Evolutionary conservation across 1,284 basidiomycete genomes (phyloP).

Genomic region (Leccinum pachyderme): DNA sequence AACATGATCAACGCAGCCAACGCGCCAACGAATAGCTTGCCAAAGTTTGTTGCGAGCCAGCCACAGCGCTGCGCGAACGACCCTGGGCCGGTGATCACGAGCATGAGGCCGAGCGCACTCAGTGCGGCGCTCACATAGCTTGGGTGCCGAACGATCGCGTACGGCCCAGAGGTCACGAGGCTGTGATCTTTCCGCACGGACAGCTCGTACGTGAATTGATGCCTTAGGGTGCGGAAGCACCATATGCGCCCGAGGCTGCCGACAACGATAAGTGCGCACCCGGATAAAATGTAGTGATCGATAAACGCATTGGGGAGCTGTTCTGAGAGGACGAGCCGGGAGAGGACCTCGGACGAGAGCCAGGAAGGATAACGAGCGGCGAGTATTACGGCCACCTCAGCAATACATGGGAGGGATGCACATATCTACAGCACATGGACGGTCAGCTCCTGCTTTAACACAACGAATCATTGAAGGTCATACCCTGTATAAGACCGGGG

Average conservation of each 20-base stretch:
- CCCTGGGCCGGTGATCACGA: conserved; percentile 27
- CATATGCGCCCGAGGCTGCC: conserved; percentile 28
- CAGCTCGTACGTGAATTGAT: conserved; percentile 32
- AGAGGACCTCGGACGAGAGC: conserved; percentile 20
- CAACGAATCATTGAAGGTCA: background rate
- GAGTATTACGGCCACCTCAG: conserved; percentile 14
- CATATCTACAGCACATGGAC: background rate
- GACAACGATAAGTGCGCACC: conserved; percentile 14
- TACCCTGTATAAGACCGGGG: background rate
- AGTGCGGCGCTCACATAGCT: conserved; percentile 25
- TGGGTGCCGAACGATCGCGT: conserved; percentile 13
- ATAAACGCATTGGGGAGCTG: conserved; percentile 14
- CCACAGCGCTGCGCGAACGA: conserved; percentile 23
- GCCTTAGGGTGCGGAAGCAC: conserved; percentile 33
- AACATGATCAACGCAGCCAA: conserved; percentile 23
- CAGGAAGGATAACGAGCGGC: conserved; percentile 18
- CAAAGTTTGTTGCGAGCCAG: conserved; percentile 23
- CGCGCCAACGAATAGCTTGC: conserved; percentile 16
- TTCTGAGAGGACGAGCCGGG: background rate
- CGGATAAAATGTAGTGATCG: conserved; percentile 19
- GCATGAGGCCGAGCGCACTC: conserved; percentile 23
- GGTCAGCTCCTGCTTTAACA: background rate
- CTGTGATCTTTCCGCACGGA: conserved; percentile 26
- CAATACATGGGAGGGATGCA: background rate
- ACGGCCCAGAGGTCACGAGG: conserved; percentile 15